phyloP scores from a whole-genome alignment of 371 early-diverging fungal genomes.

The Umbelopsis sp. region DNA sequence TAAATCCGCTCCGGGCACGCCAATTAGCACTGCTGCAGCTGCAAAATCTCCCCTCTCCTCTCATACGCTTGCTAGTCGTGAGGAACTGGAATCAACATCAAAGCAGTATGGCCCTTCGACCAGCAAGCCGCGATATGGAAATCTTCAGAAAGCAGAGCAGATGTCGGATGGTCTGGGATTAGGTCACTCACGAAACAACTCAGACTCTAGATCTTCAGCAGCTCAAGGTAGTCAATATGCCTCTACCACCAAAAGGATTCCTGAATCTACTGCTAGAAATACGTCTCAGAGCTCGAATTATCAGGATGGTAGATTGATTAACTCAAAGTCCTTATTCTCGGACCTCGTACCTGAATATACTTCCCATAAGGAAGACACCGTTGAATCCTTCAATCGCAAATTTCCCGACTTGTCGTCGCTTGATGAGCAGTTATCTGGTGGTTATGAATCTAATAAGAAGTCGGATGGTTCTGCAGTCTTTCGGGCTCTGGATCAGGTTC shows the following conservation, averaged over 20 bases:
- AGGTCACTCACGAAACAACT: not conserved
- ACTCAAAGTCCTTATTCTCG: not conserved
- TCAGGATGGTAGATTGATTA: not conserved
- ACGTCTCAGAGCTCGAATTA: not conserved
- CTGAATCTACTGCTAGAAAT: not conserved
- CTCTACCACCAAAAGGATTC: not conserved
- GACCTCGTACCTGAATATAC: not conserved
- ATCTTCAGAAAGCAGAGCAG: too few relatives aligned
- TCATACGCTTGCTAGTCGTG: too few relatives aligned
- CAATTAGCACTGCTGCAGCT: too few relatives aligned
- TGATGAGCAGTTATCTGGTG: constrained; percentile 8
- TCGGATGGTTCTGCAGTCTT: constrained; percentile 3
- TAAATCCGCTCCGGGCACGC: too few relatives aligned
- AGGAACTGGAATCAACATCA: too few relatives aligned
- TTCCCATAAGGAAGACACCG: not conserved
- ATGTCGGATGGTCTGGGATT: too few relatives aligned
- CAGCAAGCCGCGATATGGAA: too few relatives aligned
- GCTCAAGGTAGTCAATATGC: not conserved
- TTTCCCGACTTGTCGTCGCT: constrained; percentile 4
- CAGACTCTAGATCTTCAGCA: not conserved
- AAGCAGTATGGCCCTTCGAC: too few relatives aligned
- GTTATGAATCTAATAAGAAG: not conserved
- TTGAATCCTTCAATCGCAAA: constrained; percentile 1
- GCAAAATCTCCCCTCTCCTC: too few relatives aligned
- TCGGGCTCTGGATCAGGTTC: not conserved